phyloP scores from a whole-genome alignment of 2,329 filamentous ascomycete species.

The Penicillium sp. region DNA sequence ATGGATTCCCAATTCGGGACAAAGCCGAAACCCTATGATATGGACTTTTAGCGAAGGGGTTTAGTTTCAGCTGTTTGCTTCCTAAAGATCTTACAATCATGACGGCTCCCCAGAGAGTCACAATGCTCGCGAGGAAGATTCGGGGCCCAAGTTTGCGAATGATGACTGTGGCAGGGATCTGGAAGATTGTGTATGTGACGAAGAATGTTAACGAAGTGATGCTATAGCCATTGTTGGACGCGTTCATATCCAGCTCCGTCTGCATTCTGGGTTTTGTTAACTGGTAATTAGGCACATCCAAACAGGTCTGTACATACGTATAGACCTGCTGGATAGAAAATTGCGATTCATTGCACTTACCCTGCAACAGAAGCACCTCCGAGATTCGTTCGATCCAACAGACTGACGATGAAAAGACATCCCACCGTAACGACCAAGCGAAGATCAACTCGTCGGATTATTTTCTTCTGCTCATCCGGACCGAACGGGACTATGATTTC shows the following conservation, averaged over 20 bases:
- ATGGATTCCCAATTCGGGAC: not conserved
- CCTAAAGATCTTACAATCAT: not conserved
- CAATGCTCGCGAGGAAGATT: not conserved
- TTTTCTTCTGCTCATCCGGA: slow-evolving; percentile 7
- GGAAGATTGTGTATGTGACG: not conserved
- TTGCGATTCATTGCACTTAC: not conserved
- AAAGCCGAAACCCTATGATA: not conserved
- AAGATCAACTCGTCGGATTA: slow-evolving; percentile 9
- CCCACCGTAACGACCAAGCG: slow-evolving; percentile 8
- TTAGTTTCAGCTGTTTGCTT: not conserved
- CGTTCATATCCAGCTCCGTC: slow-evolving; percentile 16
- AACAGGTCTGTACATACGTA: not conserved
- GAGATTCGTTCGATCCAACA: slow-evolving; percentile 9
- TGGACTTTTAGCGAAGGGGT: not conserved
- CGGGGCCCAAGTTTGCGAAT: not conserved
- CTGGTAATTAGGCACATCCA: not conserved
- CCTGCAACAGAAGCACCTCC: slow-evolving; percentile 11
- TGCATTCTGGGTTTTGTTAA: slow-evolving; percentile 17
- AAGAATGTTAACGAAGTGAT: slow-evolving; percentile 21
- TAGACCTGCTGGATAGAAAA: not conserved
- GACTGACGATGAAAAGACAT: slow-evolving; percentile 6
- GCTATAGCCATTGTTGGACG: slow-evolving; percentile 20
- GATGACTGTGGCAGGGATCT: not conserved
- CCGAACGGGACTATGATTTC: slow-evolving; percentile 5
- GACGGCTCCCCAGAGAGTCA: not conserved